Base-by-base conservation (phyloP, 768 basidiomycete species). In the Suillus hirtellus region DNA sequence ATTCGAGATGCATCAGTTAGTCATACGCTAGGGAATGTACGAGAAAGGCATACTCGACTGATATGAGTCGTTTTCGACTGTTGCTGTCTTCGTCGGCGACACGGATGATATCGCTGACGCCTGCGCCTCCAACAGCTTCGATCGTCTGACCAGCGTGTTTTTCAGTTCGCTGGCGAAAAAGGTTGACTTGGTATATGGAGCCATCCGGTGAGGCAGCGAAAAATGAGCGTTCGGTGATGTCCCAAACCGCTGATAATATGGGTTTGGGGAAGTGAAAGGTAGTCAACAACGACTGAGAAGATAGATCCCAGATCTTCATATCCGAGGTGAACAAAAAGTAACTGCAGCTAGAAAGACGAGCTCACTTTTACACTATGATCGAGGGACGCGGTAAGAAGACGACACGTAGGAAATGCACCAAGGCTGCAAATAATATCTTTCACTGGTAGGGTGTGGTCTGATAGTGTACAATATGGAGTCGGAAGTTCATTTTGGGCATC, bases 371-470 rank as follows among this genome's bases (percentile, higher is more conserved):
- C 92, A 34, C 93, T 92, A 65, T 94, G 92, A 73, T 99, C 97
- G 55, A 90, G 72, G 0, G 93, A 93, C 3, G 91, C 86, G 1
- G 95, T 92, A 66, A 96, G 80, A 35, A 92, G 76, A 64, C 92
- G 84, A 74, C 88, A 90, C 61, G 79, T 84, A 17, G 91, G 93
- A 75, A 92, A 96, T 5, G 80, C 66, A 15, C 95, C 95, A 46
- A 92, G 73, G 14, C 96, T 94, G 65, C 94, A 89, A 14, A 82
- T 73, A 38, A 99, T 83, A 69, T 92, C 90, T 8, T 90, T 90
- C 12, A 99, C 82, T 7, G 93, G 91, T 4, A 99, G 84, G 0
- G 96, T 97, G 72, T 99, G 97, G 74, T 99, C 96, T 21, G 90
- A 85, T 24, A 99, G 78, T 2, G 87, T 86, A 71, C 87, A 89